Conservation (phyloP, 768 basidiomycete genomes). For the Candolleomyces eurysporus region DNA sequence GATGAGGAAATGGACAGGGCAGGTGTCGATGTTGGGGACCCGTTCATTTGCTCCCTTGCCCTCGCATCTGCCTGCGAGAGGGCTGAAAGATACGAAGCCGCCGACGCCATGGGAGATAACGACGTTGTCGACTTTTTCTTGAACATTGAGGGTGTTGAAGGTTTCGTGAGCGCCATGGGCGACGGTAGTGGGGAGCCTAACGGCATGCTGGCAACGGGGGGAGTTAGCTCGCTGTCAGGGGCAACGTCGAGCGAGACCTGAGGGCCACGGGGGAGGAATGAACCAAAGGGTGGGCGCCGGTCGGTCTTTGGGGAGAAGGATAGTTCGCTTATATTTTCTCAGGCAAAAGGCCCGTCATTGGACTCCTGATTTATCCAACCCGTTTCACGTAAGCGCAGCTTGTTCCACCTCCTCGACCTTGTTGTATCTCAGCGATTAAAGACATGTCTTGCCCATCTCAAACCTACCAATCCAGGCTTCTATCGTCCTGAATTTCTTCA, state of each 20-base stretch:
- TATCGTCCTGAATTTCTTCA: no score
- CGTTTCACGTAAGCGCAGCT: conserved; percentile 1
- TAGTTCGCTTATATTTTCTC: not conserved
- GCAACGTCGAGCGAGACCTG: not conserved
- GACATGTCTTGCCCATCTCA: no score
- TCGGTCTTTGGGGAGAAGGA: not conserved
- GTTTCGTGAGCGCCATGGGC: conserved; percentile 61
- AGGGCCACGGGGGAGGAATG: not conserved
- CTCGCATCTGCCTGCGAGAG: conserved; percentile 60
- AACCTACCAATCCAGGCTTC: no score
- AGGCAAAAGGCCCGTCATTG: not conserved
- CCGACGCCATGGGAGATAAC: conserved; percentile 34
- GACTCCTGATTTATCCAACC: not conserved
- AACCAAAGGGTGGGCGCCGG: not conserved
- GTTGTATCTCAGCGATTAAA: no score
- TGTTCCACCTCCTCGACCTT: not conserved
- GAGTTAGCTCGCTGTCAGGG: not conserved
- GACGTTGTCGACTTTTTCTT: conserved; percentile 45
- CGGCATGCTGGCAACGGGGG: conserved; percentile 13
- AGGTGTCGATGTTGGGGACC: conserved; percentile 61
- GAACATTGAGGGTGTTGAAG: conserved; percentile 56
- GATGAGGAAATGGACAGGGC: conserved; percentile 75
- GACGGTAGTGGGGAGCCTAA: conserved; percentile 38
- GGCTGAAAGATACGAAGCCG: conserved; percentile 42
- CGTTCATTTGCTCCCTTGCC: conserved; percentile 39